Evolutionary conservation across 2,329 filamentous ascomycete species (phyloP).

Genomic region (Arthrobotrys sphaeroides): DNA sequence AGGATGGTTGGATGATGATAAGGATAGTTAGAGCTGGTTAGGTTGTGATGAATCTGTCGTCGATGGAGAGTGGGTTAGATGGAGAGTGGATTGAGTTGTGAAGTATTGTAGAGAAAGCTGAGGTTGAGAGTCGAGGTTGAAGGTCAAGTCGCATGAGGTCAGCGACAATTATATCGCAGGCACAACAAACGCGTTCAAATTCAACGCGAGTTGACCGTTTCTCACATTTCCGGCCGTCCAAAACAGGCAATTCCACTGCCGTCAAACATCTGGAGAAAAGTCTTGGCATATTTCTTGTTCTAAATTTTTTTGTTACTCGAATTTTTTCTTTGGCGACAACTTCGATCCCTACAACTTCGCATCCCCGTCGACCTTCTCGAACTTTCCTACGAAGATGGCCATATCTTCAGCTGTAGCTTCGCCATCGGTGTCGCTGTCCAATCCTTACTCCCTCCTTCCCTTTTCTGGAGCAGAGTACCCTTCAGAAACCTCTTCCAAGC

Average conservation of each 20-base stretch:
- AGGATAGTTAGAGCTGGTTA: background rate
- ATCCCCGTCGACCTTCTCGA: constrained; percentile 4
- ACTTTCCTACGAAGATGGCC: constrained; percentile 35
- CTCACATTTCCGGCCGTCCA: constrained; percentile 14
- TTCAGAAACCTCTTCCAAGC: constrained; percentile 27
- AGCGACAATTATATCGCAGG: background rate
- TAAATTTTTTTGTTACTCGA: constrained; percentile 30
- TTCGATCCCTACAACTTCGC: constrained; percentile 7
- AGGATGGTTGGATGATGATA: background rate
- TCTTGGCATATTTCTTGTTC: constrained; percentile 36
- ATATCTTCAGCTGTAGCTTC: constrained; percentile 45
- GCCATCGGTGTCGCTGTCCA: constrained; percentile 53
- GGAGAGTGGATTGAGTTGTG: too few species aligned
- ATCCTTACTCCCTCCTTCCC: constrained; percentile 44
- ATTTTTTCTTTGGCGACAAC: constrained; percentile 20
- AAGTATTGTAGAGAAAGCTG: background rate
- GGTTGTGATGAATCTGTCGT: background rate
- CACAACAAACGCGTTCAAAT: constrained; percentile 51
- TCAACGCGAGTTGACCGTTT: constrained; percentile 16
- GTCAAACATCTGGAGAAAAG: constrained; percentile 49
- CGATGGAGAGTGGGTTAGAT: too few species aligned
- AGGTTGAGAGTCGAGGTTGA: background rate
- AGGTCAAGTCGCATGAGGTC: constrained; percentile 6
- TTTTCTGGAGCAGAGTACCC: constrained; percentile 39
- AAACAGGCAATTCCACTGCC: constrained; percentile 16